Conservation (phyloP, 371 early-diverging fungal genomes). For the Mucor saturninus region DNA sequence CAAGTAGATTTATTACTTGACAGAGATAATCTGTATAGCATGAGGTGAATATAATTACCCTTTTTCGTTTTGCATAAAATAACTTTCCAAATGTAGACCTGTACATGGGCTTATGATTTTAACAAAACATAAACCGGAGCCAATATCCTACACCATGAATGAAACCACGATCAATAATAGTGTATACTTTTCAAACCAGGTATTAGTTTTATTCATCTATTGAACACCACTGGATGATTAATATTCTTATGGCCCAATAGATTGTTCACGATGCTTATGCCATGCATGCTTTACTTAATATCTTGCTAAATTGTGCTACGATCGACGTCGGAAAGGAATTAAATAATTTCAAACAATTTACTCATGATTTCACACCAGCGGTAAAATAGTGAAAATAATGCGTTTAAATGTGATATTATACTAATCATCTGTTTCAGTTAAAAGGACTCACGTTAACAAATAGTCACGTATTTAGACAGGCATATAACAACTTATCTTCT, state of each 20-base stretch:
- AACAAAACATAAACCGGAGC: slow-evolving; percentile 10
- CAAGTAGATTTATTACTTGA: slow-evolving; percentile 12
- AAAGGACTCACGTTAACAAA: slow-evolving; percentile 20
- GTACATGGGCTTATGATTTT: slow-evolving; percentile 27
- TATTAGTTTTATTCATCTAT: slow-evolving; percentile 1
- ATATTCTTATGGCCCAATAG: slow-evolving; percentile 6
- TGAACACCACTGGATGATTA: neutral
- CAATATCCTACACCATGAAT: neutral
- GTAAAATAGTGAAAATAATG: slow-evolving; percentile 15
- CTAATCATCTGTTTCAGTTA: slow-evolving; percentile 2
- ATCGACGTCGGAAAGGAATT: slow-evolving; percentile 41
- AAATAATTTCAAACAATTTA: slow-evolving; percentile 40
- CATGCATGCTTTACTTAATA: slow-evolving; percentile 86
- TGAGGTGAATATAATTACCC: slow-evolving; percentile 14
- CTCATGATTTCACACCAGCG: slow-evolving; percentile 32
- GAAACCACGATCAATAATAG: slow-evolving; percentile 5
- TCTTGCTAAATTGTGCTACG: slow-evolving; percentile 60
- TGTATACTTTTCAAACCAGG: slow-evolving; percentile 31
- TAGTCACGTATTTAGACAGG: slow-evolving; percentile 19
- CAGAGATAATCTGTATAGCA: slow-evolving; percentile 11
- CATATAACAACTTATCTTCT: slow-evolving; percentile 16
- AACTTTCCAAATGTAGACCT: slow-evolving; percentile 19
- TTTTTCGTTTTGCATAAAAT: slow-evolving; percentile 10
- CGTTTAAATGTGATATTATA: neutral
- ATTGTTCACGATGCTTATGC: slow-evolving; percentile 33